Evolutionary conservation across 1,139 yeast genomes (phyloP).

Genomic region (Komagataea norvegica): DNA sequence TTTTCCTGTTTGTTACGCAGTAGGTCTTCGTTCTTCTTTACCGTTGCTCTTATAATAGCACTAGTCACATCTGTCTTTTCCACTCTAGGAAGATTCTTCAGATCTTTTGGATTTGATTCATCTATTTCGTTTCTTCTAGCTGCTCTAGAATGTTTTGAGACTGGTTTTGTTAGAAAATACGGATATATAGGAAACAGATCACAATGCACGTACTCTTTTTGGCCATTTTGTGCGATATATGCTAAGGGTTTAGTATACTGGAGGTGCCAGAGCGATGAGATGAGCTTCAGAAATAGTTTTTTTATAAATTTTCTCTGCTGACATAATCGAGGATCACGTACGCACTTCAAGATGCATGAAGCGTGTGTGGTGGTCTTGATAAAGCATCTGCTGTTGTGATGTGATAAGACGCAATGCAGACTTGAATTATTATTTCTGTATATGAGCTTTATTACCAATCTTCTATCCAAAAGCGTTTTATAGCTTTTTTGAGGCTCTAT

Average conservation of each 20-base stretch:
- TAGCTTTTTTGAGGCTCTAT: no score
- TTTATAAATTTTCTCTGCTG: no score
- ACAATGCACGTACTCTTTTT: constrained; percentile 19
- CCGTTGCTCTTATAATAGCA: constrained; percentile 63
- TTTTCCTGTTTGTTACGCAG: constrained; percentile 49
- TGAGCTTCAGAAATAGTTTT: constrained; percentile 1
- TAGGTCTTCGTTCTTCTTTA: constrained; percentile 57
- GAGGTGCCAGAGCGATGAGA: neutral
- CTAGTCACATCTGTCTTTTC: constrained; percentile 56
- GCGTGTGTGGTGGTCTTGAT: no score
- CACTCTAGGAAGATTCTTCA: constrained; percentile 50
- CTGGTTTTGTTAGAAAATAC: constrained; percentile 25
- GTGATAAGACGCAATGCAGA: no score
- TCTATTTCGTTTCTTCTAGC: constrained; percentile 61
- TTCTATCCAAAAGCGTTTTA: no score
- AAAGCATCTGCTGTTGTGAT: no score
- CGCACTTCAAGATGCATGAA: no score
- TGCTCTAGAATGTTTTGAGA: constrained; percentile 70
- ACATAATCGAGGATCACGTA: no score
- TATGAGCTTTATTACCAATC: no score
- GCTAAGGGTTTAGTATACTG: neutral
- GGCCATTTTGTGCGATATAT: constrained; percentile 20
- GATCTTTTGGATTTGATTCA: constrained; percentile 44
- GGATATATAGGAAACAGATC: neutral
- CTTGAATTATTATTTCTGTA: no score